Conservation (phyloP, 108 stramenopile genomes). For the Epithemia pelagica region DNA sequence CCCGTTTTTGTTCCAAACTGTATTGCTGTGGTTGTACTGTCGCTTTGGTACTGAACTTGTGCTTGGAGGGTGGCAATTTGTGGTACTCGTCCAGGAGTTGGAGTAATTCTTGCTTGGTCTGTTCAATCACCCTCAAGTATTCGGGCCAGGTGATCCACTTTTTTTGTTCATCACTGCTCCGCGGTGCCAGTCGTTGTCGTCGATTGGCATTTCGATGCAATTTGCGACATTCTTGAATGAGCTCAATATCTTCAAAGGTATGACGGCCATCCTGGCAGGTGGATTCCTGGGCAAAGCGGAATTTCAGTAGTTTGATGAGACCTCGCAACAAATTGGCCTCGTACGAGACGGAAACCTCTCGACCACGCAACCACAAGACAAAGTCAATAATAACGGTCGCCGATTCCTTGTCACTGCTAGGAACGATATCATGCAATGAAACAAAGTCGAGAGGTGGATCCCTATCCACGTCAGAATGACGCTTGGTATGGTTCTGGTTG, state of each 20-base stretch:
- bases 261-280: slow-evolving; percentile 27
- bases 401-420: slow-evolving; percentile 58
- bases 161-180: slow-evolving; percentile 64
- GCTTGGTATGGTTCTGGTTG: slow-evolving; percentile 14
- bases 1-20: slow-evolving; percentile 28
- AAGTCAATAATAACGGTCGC: slow-evolving; percentile 56
- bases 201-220: slow-evolving; percentile 72
- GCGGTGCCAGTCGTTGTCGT: slow-evolving; percentile 45
- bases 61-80: slow-evolving; percentile 1
- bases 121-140: slow-evolving; percentile 24
- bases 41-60: slow-evolving; percentile 10
- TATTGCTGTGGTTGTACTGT: too few species aligned
- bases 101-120: neutral
- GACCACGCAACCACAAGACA: slow-evolving; percentile 63
- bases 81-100: slow-evolving; percentile 6
- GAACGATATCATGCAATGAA: slow-evolving; percentile 60
- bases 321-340: slow-evolving; percentile 83
- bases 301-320: slow-evolving; percentile 73
- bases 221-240: slow-evolving; percentile 63
- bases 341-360: slow-evolving; percentile 65
- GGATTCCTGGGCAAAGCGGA: slow-evolving; percentile 44
- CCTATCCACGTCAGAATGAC: neutral
- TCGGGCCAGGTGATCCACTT: slow-evolving; percentile 82
- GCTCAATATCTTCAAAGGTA: slow-evolving; percentile 61
- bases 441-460: too few species aligned